Base-by-base conservation (phyloP, 768 basidiomycete species). In the Phylloporus sp. region DNA sequence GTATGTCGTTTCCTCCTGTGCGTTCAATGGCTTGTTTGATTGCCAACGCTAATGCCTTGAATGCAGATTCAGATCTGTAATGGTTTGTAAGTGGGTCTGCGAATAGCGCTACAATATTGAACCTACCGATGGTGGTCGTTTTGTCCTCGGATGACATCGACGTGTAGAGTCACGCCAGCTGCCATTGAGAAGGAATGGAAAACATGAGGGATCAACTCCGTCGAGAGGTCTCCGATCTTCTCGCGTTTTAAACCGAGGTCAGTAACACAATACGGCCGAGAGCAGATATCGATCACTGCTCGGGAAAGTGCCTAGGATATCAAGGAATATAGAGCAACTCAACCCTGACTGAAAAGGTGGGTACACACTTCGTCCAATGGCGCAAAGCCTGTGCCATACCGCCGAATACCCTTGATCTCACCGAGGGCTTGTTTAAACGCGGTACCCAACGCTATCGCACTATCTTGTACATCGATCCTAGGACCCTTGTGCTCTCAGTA, bases 161-260 rank as follows among this genome's bases (percentile, higher is more conserved):
- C 80, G 64, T 98, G 95, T 42, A 99, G 76, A 3, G 97, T 98
- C 20, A 85, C 87, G 7, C 95, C 95, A 1, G 95, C 89, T 0
- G 92, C 91, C 56, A 93, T 93, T n/a, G 95, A 91, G 65, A 99
- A 99, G 5, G 94, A 97, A 73, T 97, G 88, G 70, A 99, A 91
- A 48, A 99, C 80, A 68, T 99, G 97, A 28, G 95, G 91, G 49
- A 99, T 85, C 95, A 99, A 97, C 75, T 99, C 97, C 7, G 92
- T 92, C 23, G 91, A 94, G 45, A 95, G 79, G 58, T 95, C 91
- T n/a, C 91, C 92, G 35, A 95, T 85, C 73, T 94, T 95, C 69
- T 95, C 92, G 51, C 91, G 79, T 69, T 82, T 85, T 53, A 93
- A 78, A 53, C 87, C 88, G 32, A 99, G 82, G 55, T 97, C 86